Percentiles rank a stretch among this genome's conserved stretches.
Conservation (phyloP, 2,329 filamentous ascomycete genomes). For the Neoscytalidium dimidiatum region DNA sequence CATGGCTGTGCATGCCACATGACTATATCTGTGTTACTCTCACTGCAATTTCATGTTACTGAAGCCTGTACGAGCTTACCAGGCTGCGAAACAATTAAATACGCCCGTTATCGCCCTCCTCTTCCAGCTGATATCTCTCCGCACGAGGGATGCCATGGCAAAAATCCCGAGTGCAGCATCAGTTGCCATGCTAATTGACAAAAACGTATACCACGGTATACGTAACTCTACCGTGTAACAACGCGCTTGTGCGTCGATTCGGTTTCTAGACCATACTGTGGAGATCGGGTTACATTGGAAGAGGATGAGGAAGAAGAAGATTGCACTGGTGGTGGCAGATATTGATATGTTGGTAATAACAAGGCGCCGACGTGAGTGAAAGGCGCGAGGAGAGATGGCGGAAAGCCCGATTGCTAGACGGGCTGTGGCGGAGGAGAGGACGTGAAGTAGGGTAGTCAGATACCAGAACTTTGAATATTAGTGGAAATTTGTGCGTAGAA, state of each 20-base stretch:
- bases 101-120: background rate
- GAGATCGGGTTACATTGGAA: constrained; percentile 12
- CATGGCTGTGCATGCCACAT: background rate
- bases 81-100: background rate
- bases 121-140: background rate
- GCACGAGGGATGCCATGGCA: background rate
- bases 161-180: background rate
- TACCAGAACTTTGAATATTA: background rate
- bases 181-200: background rate
- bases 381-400: background rate
- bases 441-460: constrained; percentile 8
- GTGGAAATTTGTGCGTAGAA: background rate
- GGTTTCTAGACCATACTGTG: constrained; percentile 8
- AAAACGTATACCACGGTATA: background rate
- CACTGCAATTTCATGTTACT: background rate
- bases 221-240: background rate
- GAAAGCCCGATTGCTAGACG: background rate
- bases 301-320: constrained; percentile 12
- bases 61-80: background rate
- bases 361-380: background rate
- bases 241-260: background rate
- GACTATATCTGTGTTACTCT: background rate
- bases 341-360: background rate
- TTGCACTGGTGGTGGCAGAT: background rate
- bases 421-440: background rate